Evolutionary conservation across 2,329 filamentous ascomycete species (phyloP), one percentile per base, ranked within the genome.

Genomic region (Ceratocystis cubensis): DNA sequence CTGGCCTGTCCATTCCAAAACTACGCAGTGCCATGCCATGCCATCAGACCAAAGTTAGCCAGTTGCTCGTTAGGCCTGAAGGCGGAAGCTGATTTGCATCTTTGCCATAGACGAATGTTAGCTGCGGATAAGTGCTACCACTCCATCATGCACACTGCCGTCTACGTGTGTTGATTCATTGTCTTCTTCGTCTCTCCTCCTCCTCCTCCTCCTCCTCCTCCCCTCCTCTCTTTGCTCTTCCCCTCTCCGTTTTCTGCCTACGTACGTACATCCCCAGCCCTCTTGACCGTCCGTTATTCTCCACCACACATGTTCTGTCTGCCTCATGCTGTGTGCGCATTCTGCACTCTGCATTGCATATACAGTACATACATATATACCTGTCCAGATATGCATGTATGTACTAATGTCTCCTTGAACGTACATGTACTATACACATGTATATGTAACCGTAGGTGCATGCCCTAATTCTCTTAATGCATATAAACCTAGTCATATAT

Each of bases 21-120:
- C 28, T 20, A 59, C 56, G n/a, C 56, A 37, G 56, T 59, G 56
- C 20, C 56, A 59, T 59, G 56, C 56, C 56, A 59, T 30, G 28
- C 37, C 37, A 13, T 41, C 37, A 41, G 37, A 15, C 37, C 10
- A 41, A 4, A 15, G 10, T 13, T 41, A 4, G 37, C 37, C 37
- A 13, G 37, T 41, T 41, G 37, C 37, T 41, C 10, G 37, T 41
- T 41, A 41, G 37, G 37, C 37, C 37, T 41, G 37, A 41, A 41
- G 10, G 10, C 10, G 10, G 10, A 41, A 41, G 10, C 37, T 13
- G 10, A 41, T 41, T 41, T 41, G 37, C 37, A 15, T 2, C 10
- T 15, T 41, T 41, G 3, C 13, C 0, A 13, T 41, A 1, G 13
- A 41, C 10, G 10, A 41, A 41, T 41, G 37, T 15, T 13, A 1